Evolutionary conservation across 495 filamentous ascomycete species (phyloP).

Genomic region (Trichocladium antarcticum): DNA sequence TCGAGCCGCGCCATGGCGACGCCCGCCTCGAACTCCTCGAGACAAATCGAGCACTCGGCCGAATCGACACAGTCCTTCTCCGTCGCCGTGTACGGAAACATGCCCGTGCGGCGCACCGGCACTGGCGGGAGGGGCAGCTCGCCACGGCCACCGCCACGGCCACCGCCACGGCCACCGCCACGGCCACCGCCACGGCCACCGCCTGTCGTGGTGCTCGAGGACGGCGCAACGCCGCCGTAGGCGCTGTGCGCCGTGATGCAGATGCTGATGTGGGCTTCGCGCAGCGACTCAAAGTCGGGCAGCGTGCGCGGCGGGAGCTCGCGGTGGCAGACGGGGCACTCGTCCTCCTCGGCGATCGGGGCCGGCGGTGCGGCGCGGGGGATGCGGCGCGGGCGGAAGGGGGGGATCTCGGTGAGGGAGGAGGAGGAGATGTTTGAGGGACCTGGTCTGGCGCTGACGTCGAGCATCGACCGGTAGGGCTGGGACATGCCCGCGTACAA

Average conservation of each 20-base stretch:
- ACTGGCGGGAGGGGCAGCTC: constrained; percentile 20
- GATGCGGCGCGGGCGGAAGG: constrained; percentile 21
- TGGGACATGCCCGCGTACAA: constrained; percentile 10
- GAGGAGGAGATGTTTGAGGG: constrained; percentile 12
- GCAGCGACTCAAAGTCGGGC: constrained; percentile 47
- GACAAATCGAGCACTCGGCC: constrained; percentile 86
- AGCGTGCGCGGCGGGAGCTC: constrained; percentile 57
- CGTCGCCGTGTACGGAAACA: constrained; percentile 61
- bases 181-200: neutral
- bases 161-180: neutral
- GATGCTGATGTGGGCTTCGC: constrained; percentile 63
- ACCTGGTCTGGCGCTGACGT: constrained; percentile 14
- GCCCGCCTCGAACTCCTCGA: constrained; percentile 88
- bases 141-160: neutral
- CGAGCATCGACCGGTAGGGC: constrained; percentile 20
- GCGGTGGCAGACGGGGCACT: constrained; percentile 79
- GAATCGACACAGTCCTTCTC: constrained; percentile 84
- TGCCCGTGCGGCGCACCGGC: constrained; percentile 34
- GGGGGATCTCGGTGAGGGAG: constrained; percentile 4
- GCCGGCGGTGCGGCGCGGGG: constrained; percentile 20
- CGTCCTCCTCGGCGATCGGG: constrained; percentile 64
- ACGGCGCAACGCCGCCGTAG: constrained; percentile 15
- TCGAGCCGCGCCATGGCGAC: constrained; percentile 73
- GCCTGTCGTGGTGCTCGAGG: constrained; percentile 1
- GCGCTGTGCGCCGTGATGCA: constrained; percentile 55